Conservation (phyloP, 495 filamentous ascomycete genomes). For the Aspergillus panamensis region DNA sequence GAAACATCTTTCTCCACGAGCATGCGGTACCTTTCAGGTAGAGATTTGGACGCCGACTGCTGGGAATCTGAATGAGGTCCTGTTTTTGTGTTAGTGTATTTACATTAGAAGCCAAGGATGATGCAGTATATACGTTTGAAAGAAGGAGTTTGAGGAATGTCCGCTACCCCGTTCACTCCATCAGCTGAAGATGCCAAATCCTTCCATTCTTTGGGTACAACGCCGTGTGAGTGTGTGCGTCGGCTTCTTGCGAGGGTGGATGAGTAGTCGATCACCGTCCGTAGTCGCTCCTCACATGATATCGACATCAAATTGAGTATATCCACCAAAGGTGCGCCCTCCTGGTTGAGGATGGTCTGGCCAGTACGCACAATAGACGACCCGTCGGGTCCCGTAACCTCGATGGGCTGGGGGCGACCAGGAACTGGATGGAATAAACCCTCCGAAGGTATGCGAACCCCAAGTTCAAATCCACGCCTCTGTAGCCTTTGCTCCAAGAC, state of each 20-base stretch:
- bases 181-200: slow-evolving; percentile 55
- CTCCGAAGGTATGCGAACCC: slow-evolving; percentile 61
- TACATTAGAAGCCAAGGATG: not conserved
- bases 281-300: slow-evolving; percentile 66
- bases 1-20: slow-evolving; percentile 35
- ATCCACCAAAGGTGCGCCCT: slow-evolving; percentile 65
- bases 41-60: slow-evolving; percentile 20
- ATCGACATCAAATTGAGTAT: slow-evolving; percentile 73
- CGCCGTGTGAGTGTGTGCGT: slow-evolving; percentile 66
- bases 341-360: slow-evolving; percentile 59
- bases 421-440: slow-evolving; percentile 54
- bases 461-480: slow-evolving; percentile 48
- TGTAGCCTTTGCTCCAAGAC: slow-evolving; percentile 48
- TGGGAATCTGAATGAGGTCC: slow-evolving; percentile 33
- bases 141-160: slow-evolving; percentile 47
- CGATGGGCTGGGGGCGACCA: slow-evolving; percentile 46
- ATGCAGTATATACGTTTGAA: slow-evolving; percentile 54
- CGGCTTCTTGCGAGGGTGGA: slow-evolving; percentile 60
- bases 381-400: slow-evolving; percentile 55
- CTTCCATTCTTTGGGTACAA: slow-evolving; percentile 64
- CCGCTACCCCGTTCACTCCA: slow-evolving; percentile 30
- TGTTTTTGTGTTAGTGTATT: slow-evolving; percentile 25
- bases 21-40: slow-evolving; percentile 35
- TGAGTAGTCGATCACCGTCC: slow-evolving; percentile 67
- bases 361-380: slow-evolving; percentile 54